phyloP scores from a whole-genome alignment of 2,329 filamentous ascomycete species.

The Ramularia endophylla region DNA sequence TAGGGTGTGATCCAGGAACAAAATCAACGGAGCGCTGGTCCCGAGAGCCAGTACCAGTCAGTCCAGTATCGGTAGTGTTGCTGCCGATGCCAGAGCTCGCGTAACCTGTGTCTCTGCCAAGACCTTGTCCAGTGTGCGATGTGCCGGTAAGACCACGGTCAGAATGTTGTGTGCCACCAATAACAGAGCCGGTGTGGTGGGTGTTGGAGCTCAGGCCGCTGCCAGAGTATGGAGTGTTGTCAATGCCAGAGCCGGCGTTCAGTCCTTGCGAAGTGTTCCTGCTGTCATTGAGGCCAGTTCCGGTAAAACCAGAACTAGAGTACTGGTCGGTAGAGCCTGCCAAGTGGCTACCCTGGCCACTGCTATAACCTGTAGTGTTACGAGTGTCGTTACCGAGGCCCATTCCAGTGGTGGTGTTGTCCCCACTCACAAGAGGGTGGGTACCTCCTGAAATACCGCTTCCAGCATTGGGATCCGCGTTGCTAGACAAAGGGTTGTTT shows the following conservation, averaged over 20 bases:
- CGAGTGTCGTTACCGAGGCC: slow-evolving; percentile 1
- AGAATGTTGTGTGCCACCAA: too few relatives aligned
- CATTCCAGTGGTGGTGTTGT: not conserved
- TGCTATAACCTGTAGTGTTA: not conserved
- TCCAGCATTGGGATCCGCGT: not conserved
- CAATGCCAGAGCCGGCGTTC: not conserved
- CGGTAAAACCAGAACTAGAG: too few relatives aligned
- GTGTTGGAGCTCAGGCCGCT: not conserved
- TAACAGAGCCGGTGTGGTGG: too few relatives aligned
- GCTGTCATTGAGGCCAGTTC: too few relatives aligned
- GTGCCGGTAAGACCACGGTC: too few relatives aligned
- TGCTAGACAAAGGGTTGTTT: slow-evolving; percentile 6
- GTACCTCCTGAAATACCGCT: slow-evolving; percentile 13
- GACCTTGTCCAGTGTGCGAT: too few relatives aligned
- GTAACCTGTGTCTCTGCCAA: too few relatives aligned
- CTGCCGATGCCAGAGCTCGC: too few relatives aligned
- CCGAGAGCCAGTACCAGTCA: not conserved
- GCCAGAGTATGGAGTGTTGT: too few relatives aligned
- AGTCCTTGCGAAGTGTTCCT: too few relatives aligned
- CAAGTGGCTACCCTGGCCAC: slow-evolving; percentile 4
- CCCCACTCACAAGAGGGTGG: slow-evolving; percentile 6
- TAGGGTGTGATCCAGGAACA: slow-evolving; percentile 13
- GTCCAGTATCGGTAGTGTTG: too few relatives aligned
- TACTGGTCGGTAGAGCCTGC: not conserved
- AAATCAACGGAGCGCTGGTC: slow-evolving; percentile 7